A percentile compares a stretch with the other conserved stretches of the same genome.
Conservation (phyloP, 2,329 filamentous ascomycete genomes). For the Ascochyta fabae region DNA sequence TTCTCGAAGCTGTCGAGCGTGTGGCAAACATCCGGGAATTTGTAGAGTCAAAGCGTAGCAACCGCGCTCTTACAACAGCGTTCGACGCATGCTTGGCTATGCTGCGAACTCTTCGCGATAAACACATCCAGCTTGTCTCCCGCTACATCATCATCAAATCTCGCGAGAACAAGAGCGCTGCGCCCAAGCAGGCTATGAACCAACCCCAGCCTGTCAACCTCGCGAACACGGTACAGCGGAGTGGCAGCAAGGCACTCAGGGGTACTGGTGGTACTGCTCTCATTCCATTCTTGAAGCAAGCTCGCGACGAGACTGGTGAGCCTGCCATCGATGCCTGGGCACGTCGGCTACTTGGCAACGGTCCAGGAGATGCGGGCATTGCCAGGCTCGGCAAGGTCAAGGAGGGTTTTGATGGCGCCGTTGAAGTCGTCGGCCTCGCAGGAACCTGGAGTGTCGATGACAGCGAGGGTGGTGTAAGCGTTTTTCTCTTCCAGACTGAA, state of each 20-base stretch:
- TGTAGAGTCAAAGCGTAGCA: slow-evolving; percentile 67
- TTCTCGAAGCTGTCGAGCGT: slow-evolving; percentile 77
- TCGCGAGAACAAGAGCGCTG: slow-evolving; percentile 72
- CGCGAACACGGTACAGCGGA: slow-evolving; percentile 54
- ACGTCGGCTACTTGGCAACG: slow-evolving; percentile 62
- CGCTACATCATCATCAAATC: slow-evolving; percentile 94
- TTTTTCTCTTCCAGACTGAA: slow-evolving; percentile 1
- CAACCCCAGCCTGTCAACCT: slow-evolving; percentile 62
- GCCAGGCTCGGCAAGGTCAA: slow-evolving; percentile 59
- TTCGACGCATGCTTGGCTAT: slow-evolving; percentile 91
- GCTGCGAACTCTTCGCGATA: slow-evolving; percentile 80
- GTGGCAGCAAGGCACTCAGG: slow-evolving; percentile 66
- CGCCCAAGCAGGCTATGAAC: slow-evolving; percentile 56
- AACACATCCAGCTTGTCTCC: slow-evolving; percentile 94
- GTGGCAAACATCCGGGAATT: slow-evolving; percentile 89
- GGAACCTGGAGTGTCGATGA: slow-evolving; percentile 91
- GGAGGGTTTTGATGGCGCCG: slow-evolving; percentile 61
- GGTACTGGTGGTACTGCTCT: slow-evolving; percentile 93
- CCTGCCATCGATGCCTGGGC: slow-evolving; percentile 78
- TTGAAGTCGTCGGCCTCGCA: slow-evolving; percentile 73
- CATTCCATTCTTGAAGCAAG: slow-evolving; percentile 96
- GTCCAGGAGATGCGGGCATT: slow-evolving; percentile 52
- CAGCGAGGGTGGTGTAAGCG: slow-evolving; percentile 64
- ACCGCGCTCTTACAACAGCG: slow-evolving; percentile 74
- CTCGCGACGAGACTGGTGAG: slow-evolving; percentile 93